These are phyloP conservation scores for Colletotrichum tabaci DNA, from an alignment of 2,329 filamentous ascomycete species.

Conservation along the genomic window DNA sequence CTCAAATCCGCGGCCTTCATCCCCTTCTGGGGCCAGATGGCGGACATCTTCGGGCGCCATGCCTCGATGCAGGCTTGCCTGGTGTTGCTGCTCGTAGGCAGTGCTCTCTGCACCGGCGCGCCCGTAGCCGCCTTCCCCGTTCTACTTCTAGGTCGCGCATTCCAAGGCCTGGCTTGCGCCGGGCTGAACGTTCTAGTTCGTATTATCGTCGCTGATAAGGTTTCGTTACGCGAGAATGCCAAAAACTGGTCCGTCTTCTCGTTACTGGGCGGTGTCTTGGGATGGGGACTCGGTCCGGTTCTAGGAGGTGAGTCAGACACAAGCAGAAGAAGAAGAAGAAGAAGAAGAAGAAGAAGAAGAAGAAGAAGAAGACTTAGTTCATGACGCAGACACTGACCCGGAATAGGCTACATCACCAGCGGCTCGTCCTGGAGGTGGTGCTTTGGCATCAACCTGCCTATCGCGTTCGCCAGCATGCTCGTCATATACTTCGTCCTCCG, in stretches of 20 bases:
- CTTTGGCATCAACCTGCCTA: constrained; percentile 75
- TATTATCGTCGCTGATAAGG: constrained; percentile 76
- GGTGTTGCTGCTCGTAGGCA: constrained; percentile 71
- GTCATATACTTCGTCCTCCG: constrained; percentile 70
- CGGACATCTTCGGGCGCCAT: constrained; percentile 77
- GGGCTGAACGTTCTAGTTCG: constrained; percentile 74
- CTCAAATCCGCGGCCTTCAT: constrained; percentile 78
- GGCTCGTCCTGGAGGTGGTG: constrained; percentile 74
- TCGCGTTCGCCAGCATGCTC: constrained; percentile 66
- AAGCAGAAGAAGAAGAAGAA: too few species aligned
- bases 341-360: too few species aligned
- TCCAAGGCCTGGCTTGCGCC: constrained; percentile 74
- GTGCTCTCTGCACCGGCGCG: constrained; percentile 72
- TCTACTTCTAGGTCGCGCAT: constrained; percentile 73
- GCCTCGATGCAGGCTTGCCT: constrained; percentile 73
- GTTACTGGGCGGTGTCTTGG: constrained; percentile 68
- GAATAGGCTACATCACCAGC: constrained; percentile 63
- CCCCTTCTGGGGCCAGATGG: constrained; percentile 75
- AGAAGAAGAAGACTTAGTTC: too few species aligned
- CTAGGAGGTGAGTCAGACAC: constrained; percentile 62
- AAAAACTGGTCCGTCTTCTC: constrained; percentile 75
- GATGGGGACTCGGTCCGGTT: constrained; percentile 74
- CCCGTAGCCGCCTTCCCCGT: constrained; percentile 69
- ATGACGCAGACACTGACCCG: background rate
- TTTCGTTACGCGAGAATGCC: constrained; percentile 73